A percentile compares a stretch with the other conserved stretches of the same genome.
phyloP scores from a whole-genome alignment of 2,329 filamentous ascomycete species.

The Boeremia exigua region DNA sequence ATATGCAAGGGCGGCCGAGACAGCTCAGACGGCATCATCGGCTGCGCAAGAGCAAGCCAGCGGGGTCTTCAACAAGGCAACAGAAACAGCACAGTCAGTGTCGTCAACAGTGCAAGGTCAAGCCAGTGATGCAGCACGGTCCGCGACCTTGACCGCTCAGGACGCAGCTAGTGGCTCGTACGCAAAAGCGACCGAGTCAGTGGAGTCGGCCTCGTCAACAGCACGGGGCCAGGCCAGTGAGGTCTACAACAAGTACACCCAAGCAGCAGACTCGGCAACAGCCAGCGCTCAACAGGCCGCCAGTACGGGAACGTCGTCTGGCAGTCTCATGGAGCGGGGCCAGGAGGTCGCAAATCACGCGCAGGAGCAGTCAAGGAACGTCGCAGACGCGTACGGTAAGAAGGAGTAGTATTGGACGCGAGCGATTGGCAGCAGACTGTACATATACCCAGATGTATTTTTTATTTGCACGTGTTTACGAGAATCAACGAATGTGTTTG shows the following conservation, averaged over 20 bases:
- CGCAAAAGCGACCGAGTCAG: constrained; percentile 23
- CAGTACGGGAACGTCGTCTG: constrained; percentile 10
- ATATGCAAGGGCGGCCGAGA: constrained; percentile 20
- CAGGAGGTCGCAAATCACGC: constrained; percentile 23
- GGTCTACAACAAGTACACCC: constrained; percentile 16
- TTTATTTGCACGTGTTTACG: constrained; percentile 6
- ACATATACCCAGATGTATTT: constrained; percentile 23
- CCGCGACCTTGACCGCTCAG: constrained; percentile 22
- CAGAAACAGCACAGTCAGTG: constrained; percentile 22
- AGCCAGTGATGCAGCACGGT: constrained; percentile 20
- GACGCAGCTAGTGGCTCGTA: constrained; percentile 22
- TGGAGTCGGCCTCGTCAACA: constrained; percentile 24
- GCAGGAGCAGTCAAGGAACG: constrained; percentile 26
- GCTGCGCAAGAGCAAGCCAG: constrained; percentile 26
- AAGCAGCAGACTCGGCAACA: constrained; percentile 11
- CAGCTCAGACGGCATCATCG: constrained; percentile 16
- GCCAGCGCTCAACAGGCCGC: constrained; percentile 11
- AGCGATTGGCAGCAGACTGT: constrained; percentile 20
- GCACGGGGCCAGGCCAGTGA: constrained; percentile 24
- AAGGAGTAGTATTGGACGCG: constrained; percentile 1
- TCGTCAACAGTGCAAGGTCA: constrained; percentile 26
- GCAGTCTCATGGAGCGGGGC: constrained; percentile 30
- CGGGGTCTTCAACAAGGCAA: constrained; percentile 16
- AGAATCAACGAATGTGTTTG: neutral
- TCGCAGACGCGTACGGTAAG: constrained; percentile 8